These are phyloP conservation scores for Chaetothyriales sp. DNA, from an alignment of 2,329 filamentous ascomycete species.

Conservation along the genomic window DNA sequence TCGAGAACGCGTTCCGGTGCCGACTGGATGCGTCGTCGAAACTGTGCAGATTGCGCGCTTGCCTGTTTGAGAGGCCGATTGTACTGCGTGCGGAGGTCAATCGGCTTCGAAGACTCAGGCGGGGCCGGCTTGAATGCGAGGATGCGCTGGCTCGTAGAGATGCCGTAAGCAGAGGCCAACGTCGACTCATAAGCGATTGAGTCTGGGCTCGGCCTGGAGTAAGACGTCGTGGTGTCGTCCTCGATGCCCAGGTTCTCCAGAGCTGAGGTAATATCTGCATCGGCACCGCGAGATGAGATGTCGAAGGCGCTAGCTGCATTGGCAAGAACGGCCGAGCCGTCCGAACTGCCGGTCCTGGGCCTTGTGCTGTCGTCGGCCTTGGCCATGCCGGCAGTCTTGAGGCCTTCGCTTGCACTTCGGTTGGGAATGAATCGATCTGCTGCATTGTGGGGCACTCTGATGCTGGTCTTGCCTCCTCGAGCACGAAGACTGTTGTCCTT, in stretches of 20 bases:
- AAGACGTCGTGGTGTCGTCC: slow-evolving; percentile 51
- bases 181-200: slow-evolving; percentile 85
- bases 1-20: slow-evolving; percentile 93
- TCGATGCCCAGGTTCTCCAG: slow-evolving; percentile 69
- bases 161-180: slow-evolving; percentile 77
- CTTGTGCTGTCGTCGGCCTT: slow-evolving; percentile 72
- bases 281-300: slow-evolving; percentile 45
- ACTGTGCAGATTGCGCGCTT: slow-evolving; percentile 63
- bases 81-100: slow-evolving; percentile 94
- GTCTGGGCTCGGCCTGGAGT: slow-evolving; percentile 71
- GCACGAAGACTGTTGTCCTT: slow-evolving; percentile 40
- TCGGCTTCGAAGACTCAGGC: slow-evolving; percentile 96
- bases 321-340: slow-evolving; percentile 63
- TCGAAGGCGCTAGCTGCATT: slow-evolving; percentile 56
- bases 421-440: slow-evolving; percentile 95
- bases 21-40: slow-evolving; percentile 81
- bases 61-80: slow-evolving; percentile 83
- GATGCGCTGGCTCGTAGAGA: slow-evolving; percentile 86
- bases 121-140: slow-evolving; percentile 95
- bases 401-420: slow-evolving; percentile 75
- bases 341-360: slow-evolving; percentile 55
- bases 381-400: slow-evolving; percentile 64
- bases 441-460: slow-evolving; percentile 53
- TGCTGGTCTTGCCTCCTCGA: slow-evolving; percentile 54
- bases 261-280: slow-evolving; percentile 65